Conservation (phyloP, 495 filamentous ascomycete species). For the Stereocaulon alpinum region DNA sequence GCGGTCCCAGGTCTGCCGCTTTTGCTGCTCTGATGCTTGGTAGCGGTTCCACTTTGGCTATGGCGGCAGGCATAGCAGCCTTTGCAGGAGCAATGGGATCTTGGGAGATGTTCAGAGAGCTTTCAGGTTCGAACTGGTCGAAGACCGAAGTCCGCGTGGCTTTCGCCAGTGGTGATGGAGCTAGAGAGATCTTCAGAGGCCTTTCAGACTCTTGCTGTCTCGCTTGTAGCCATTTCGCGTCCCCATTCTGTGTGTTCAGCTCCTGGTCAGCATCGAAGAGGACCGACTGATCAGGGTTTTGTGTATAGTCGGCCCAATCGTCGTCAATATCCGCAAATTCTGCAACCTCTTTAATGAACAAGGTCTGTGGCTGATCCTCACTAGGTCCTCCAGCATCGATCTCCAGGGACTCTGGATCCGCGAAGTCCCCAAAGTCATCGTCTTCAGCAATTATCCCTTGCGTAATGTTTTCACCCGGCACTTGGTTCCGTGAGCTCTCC, state of each 20-base stretch:
- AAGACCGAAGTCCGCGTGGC: not conserved
- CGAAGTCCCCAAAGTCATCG: conserved; percentile 71
- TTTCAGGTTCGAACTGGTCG: not conserved
- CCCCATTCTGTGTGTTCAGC: conserved; percentile 13
- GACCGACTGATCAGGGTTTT: conserved; percentile 24
- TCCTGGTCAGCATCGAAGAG: conserved; percentile 19
- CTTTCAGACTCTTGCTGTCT: not conserved
- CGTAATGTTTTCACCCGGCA: not conserved
- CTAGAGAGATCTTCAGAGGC: not conserved
- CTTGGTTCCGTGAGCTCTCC: not conserved
- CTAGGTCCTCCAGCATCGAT: not conserved
- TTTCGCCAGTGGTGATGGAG: not conserved
- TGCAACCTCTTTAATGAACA: not conserved
- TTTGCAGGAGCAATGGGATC: not conserved
- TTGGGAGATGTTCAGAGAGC: not conserved
- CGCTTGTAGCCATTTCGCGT: not conserved
- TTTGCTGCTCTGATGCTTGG: not conserved
- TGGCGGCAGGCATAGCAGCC: not conserved
- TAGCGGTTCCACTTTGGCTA: not conserved
- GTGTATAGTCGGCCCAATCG: conserved; percentile 47
- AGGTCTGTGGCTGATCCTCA: not conserved
- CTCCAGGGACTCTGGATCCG: conserved; percentile 36
- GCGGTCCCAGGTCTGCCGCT: conserved; percentile 24
- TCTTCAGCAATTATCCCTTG: conserved; percentile 42
- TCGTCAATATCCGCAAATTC: conserved; percentile 29